Evolutionary conservation across 805 yeast genomes (phyloP), one percentile per base, ranked within the genome.

Genomic region (Jamesozyma rosinii): DNA sequence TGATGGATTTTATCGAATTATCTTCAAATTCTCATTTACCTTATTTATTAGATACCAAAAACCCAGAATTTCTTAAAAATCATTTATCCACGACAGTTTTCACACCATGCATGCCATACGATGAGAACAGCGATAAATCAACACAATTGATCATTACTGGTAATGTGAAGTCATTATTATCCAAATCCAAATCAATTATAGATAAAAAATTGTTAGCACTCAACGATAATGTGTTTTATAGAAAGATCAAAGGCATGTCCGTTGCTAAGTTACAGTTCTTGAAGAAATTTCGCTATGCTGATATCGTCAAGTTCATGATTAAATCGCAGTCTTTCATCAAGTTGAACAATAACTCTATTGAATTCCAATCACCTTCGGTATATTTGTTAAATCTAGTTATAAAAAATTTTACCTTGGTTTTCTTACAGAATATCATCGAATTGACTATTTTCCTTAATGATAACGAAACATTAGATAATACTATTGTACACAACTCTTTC

Each of bases 391-490:
- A 53, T 3, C 41, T 49, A 8, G 49, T 52, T 2, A 44, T 51
- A 6, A 61, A 56, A 44, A 39, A 45, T 3, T 53, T 63, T 31
- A 54, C 61, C 3, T 48, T 55, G 13, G 44, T 50, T 19, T 47
- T 61, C 10, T 45, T 61, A 19, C 61, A 57, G 38, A 51, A 51
- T 13, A 46, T 61, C 17, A 53, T 52, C 6, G 65, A 61, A 40
- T 48, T 58, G 9, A 36, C 37, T 1, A 27, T 48, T n/a, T 40
- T 29, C 17, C 19, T 29, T 19, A 29, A 39, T 3, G 14, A 33
- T n/a, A 9, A 19, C 19, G 13, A 11, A 6, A 27, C 9, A 8
- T 13, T 36, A 8, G 24, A 24, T 17, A n/a, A 34, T 10, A 20
- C 14, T 9, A 20, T 32, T 18, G 17, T 9, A 14, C 8, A 35